Evolutionary conservation across 176 grass and related monocot genomes (phyloP).

Genomic region (Puya raimondii): DNA sequence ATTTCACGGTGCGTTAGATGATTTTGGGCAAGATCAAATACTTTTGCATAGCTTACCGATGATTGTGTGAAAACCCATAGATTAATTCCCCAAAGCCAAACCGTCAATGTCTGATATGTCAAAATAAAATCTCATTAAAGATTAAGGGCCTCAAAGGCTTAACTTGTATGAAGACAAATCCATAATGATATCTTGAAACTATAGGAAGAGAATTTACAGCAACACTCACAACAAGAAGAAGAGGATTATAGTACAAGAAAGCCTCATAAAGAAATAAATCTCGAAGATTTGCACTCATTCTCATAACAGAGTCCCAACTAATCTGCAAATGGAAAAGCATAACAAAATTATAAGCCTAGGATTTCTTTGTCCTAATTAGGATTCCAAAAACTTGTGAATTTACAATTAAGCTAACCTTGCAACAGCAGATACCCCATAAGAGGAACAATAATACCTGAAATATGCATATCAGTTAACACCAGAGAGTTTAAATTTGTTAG

Average conservation of each 20-base stretch:
- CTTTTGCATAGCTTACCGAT: slow-evolving; percentile 66
- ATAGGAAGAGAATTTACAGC: background rate
- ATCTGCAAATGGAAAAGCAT: slow-evolving; percentile 40
- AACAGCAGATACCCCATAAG: slow-evolving; percentile 81
- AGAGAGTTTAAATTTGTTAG: background rate
- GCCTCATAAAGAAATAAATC: slow-evolving; percentile 92
- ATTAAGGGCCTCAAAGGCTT: slow-evolving; percentile 1
- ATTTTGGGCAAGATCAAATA: slow-evolving; percentile 88
- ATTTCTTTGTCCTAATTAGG: background rate
- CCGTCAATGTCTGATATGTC: slow-evolving; percentile 69
- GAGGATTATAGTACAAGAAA: slow-evolving; percentile 95
- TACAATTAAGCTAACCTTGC: slow-evolving; percentile 57
- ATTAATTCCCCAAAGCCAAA: slow-evolving; percentile 99
- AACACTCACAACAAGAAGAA: slow-evolving; percentile 80
- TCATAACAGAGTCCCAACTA: slow-evolving; percentile 89
- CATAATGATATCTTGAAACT: background rate
- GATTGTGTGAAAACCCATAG: slow-evolving; percentile 90
- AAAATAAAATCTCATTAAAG: slow-evolving; percentile 14
- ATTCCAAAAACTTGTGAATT: background rate
- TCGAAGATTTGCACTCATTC: slow-evolving; percentile 83
- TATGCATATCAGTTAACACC: background rate
- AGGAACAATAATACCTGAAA: slow-evolving; percentile 86
- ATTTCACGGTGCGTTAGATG: slow-evolving; percentile 87
- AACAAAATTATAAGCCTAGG: slow-evolving; percentile 4
- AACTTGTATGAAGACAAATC: background rate